These are phyloP conservation scores for Rheum nobile DNA, from an alignment of 148 eudicot species.

Conservation along the genomic window DNA sequence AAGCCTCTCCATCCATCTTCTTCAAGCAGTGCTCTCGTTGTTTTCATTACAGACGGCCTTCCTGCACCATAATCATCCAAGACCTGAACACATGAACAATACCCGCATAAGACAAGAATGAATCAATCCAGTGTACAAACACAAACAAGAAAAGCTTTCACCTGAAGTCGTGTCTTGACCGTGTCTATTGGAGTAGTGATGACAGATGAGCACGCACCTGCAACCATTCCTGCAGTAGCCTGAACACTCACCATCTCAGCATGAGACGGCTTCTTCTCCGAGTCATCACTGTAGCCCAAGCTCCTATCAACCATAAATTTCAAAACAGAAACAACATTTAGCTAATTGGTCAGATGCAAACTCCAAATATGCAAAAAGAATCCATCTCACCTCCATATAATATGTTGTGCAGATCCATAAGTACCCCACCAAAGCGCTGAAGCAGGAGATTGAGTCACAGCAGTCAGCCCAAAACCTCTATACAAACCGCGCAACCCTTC, in stretches of 20 bases:
- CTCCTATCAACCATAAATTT: constrained; percentile 25
- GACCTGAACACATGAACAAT: constrained; percentile 22
- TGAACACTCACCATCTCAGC: constrained; percentile 59
- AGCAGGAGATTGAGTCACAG: constrained; percentile 58
- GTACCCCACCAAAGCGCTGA: constrained; percentile 89
- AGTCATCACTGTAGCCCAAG: constrained; percentile 37
- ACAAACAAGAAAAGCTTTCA: neutral
- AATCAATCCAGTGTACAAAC: neutral
- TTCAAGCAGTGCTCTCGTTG: constrained; percentile 34
- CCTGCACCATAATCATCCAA: constrained; percentile 55
- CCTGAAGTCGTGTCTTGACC: constrained; percentile 76
- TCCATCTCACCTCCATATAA: constrained; percentile 52
- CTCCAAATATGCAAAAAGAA: neutral
- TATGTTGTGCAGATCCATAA: constrained; percentile 62
- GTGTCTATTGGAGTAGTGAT: constrained; percentile 76
- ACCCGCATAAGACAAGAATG: neutral
- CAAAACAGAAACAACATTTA: neutral
- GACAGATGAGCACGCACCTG: constrained; percentile 69
- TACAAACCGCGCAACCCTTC: constrained; percentile 70
- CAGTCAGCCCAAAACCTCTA: constrained; percentile 68
- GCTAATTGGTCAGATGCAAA: neutral
- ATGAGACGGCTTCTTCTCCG: constrained; percentile 47
- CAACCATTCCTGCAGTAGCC: constrained; percentile 60
- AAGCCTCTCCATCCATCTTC: constrained; percentile 83
- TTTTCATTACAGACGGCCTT: constrained; percentile 59